These are phyloP conservation scores for Onygena corvina DNA, from an alignment of 2,329 filamentous ascomycete species.

Conservation along the genomic window DNA sequence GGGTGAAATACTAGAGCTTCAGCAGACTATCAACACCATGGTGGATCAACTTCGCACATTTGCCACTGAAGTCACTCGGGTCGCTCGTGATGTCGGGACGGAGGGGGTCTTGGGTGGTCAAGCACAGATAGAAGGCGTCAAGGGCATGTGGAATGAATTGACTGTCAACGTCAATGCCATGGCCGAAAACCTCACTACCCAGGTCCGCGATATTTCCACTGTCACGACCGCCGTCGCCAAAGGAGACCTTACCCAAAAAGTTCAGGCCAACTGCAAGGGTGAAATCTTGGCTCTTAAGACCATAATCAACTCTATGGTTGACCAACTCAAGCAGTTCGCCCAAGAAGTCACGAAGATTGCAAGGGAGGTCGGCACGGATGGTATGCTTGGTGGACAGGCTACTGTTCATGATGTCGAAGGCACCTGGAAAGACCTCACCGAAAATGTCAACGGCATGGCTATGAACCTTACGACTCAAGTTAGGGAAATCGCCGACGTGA, in stretches of 20 bases:
- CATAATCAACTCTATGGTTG: constrained; percentile 99
- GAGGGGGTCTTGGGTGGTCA: constrained; percentile 74
- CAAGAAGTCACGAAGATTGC: constrained; percentile 95
- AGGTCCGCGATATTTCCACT: constrained; percentile 86
- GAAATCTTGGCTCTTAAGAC: constrained; percentile 92
- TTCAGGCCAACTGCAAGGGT: constrained; percentile 81
- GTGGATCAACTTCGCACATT: constrained; percentile 75
- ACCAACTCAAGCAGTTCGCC: constrained; percentile 91
- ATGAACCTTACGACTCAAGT: constrained; percentile 97
- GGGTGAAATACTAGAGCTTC: constrained; percentile 69
- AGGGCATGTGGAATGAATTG: constrained; percentile 80
- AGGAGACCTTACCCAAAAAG: constrained; percentile 92
- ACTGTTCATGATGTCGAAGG: constrained; percentile 93
- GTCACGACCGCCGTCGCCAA: constrained; percentile 59
- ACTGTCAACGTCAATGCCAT: constrained; percentile 80
- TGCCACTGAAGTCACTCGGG: constrained; percentile 70
- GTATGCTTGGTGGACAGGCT: constrained; percentile 83
- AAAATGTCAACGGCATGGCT: constrained; percentile 96
- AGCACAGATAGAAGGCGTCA: constrained; percentile 69
- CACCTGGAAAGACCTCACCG: constrained; percentile 91
- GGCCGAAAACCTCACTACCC: constrained; percentile 75
- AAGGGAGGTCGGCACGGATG: constrained; percentile 91
- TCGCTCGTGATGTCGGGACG: constrained; percentile 72
- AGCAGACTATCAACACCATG: constrained; percentile 84
- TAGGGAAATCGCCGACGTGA: constrained; percentile 92